phyloP scores from a whole-genome alignment of 2,329 filamentous ascomycete genomes.

The Colletotrichum lupini region DNA sequence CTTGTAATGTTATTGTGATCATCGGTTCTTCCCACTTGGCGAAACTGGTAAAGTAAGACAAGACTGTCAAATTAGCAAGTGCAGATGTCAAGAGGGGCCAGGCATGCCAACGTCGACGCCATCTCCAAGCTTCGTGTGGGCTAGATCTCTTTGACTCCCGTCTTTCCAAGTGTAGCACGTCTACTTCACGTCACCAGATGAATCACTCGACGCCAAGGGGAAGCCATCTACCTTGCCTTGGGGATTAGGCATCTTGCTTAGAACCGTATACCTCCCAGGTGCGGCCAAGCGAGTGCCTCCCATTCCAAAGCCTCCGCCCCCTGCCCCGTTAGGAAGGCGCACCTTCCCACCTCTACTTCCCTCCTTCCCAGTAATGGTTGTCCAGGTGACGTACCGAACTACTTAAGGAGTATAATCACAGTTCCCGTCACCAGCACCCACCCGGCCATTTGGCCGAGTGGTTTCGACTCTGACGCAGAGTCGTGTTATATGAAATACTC shows the following conservation, averaged over 20 bases:
- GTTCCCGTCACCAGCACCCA: too few relatives aligned
- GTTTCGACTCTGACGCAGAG: too few relatives aligned
- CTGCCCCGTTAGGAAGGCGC: not conserved
- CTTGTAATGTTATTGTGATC: not conserved
- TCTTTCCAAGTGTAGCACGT: not conserved
- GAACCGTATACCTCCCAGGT: not conserved
- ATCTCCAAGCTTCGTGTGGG: not conserved
- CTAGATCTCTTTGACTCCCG: not conserved
- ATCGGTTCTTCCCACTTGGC: not conserved
- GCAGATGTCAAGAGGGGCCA: not conserved
- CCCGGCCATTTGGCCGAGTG: too few relatives aligned
- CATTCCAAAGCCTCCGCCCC: too few relatives aligned
- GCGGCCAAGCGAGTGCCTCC: not conserved
- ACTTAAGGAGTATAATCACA: too few relatives aligned
- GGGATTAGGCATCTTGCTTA: fast-evolving
- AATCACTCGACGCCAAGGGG: not conserved
- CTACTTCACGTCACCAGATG: not conserved
- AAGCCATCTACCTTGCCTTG: not conserved
- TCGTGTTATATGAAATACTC: too few relatives aligned
- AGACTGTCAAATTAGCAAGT: too few relatives aligned
- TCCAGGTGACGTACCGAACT: too few relatives aligned
- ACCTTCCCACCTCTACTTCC: too few relatives aligned
- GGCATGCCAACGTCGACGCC: not conserved
- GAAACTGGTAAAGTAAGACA: not conserved
- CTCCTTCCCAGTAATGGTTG: too few relatives aligned